These are phyloP conservation scores for Lenwebbia sp. DNA, from an alignment of 345 rosid species.

Conservation along the genomic window DNA sequence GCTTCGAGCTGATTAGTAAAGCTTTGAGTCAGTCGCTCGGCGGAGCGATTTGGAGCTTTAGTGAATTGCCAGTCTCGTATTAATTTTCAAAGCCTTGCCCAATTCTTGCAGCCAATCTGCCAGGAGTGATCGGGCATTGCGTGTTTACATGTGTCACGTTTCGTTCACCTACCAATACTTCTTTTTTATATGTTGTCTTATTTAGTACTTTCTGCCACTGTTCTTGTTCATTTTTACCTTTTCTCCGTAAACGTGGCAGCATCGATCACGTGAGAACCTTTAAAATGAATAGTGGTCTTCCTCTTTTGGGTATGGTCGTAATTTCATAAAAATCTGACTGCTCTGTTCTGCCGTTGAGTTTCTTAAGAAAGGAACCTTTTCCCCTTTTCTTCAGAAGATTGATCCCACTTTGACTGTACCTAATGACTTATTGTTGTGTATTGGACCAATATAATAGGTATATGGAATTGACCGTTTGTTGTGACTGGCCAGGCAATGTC, in stretches of 20 bases:
- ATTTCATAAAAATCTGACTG: neutral
- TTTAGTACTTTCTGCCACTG: neutral
- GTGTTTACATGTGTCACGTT: neutral
- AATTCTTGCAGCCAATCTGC: neutral
- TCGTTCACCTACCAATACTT: neutral
- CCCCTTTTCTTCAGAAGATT: neutral
- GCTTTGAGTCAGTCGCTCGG: neutral
- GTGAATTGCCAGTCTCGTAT: neutral
- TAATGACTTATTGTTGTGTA: neutral
- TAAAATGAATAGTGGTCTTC: neutral
- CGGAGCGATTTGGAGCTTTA: neutral
- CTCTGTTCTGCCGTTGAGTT: neutral
- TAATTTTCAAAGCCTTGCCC: neutral
- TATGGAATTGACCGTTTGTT: slow-evolving; percentile 3
- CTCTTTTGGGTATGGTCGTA: neutral
- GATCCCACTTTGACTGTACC: neutral
- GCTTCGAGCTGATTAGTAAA: neutral
- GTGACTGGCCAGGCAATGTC: slow-evolving; percentile 87
- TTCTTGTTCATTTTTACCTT: neutral
- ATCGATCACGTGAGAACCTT: neutral
- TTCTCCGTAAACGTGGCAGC: neutral
- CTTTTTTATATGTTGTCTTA: neutral
- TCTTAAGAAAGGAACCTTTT: neutral
- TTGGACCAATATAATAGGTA: neutral
- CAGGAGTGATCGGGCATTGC: neutral